Evolutionary conservation across 208 protist genomes (phyloP), one percentile per base, ranked within the genome.

Genomic region (Trypanosoma avium): DNA sequence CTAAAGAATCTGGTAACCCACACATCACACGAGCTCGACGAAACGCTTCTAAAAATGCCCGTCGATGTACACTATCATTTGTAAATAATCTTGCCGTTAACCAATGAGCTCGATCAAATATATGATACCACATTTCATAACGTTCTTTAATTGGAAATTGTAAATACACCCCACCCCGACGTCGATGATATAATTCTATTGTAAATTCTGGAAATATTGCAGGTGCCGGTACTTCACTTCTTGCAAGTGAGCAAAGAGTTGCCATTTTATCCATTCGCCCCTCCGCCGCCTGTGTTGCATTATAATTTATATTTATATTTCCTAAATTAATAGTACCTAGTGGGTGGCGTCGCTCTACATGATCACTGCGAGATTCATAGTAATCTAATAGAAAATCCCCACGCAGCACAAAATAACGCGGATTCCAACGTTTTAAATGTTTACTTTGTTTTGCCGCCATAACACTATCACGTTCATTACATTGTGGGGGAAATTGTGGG

Each of bases 371-470:
- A 3, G 35, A 49, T 15, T 59, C 63, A 30, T 61, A 60, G 63
- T 69, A 69, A 27, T 69, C 50, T 5, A 69, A 43, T 8, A 52
- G 13, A 47, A 48, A 69, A 30, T 69, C 63, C 2, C 63, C 63
- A n/a, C 55, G 53, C 6, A 69, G 46, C 0, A 60, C 46, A 29
- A 69, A 46, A 30, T 60, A 60, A 32, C 63, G 63, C 5, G 63
- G 32, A 10, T 69, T 60, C 63, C 63, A 69, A 17, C 22, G 40
- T 38, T 69, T 69, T 29, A 46, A 21, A 30, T 60, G 55, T 30
- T 69, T 69, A 45, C 63, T 69, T 10, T 53, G 38, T 38, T 69
- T 69, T 1, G 32, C 55, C n/a, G 46, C 63, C 45, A 55, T 61
- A 5, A 53, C 29, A 22, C 21, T 33, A 24, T 60, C 55, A 32